Evolutionary conservation across 306 rosid genomes (phyloP), one percentile per base, ranked within the genome.

Genomic region (Adenanthera pavonina): DNA sequence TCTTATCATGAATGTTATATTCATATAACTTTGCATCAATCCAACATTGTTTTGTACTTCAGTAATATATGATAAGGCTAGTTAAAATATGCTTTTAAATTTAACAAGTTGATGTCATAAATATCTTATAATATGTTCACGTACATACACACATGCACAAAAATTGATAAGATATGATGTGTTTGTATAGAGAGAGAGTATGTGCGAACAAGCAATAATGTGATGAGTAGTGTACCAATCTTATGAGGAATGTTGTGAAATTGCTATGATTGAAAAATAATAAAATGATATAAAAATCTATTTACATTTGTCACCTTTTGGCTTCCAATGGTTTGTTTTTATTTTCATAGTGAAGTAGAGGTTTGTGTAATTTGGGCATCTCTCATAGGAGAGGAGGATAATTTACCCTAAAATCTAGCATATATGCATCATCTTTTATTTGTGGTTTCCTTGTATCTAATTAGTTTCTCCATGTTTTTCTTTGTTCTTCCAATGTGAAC

Each of bases 381-480:
- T 30, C 38, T 60, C 2, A 1, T 25, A 0, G 66, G 66, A 7
- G n/a, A 3, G 66, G 66, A 30, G 38, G 30, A 8, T 11, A 60
- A 25, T 30, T 60, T 3, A 3, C 35, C 66, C 16, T 35, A 38
- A 62, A 56, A 78, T 73, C 49, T 53, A 10, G 40, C 47, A 52
- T 15, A 25, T 69, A 40, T 72, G 74, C 17, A 51, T 3, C 8
- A 33, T 52, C 16, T 35, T 8, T n/a, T 54, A 33, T 72, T 30
- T 33, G 3, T 53, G 47, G 53, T 65, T 77, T 78, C 62, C 62
- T 74, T 33, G 47, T 19, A 14, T 71, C 44, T 78, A 49, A 70
- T 82, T 13, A 79, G 70, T 68, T n/a, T 20, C 60, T n/a, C 34
- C 66, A 20, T 70, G 75, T 43, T 86, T 77, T 54, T 49, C 75